A percentile compares a stretch with the other conserved stretches of the same genome.
Conservation (phyloP, 1,139 yeast genomes). For the Scheffersomyces segobiensis region DNA sequence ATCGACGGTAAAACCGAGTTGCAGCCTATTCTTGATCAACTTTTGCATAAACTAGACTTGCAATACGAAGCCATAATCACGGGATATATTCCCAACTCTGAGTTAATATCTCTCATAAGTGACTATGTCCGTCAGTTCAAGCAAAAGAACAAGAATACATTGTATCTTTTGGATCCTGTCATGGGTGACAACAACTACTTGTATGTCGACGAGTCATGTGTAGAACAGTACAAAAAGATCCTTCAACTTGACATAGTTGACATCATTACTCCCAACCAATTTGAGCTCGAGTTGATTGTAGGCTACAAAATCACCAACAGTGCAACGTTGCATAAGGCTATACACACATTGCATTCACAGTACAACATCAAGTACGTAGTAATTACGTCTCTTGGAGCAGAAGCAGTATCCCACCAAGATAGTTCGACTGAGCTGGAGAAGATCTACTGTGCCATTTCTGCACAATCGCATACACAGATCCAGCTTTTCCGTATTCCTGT, state of each 20-base stretch:
- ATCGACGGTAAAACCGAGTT: constrained; percentile 9
- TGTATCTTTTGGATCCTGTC: constrained; percentile 86
- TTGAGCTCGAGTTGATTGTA: constrained; percentile 76
- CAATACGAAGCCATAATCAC: constrained; percentile 18
- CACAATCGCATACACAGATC: constrained; percentile 12
- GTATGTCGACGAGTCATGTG: constrained; percentile 72
- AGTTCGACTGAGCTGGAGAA: constrained; percentile 8
- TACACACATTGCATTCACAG: constrained; percentile 47
- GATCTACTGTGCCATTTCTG: constrained; percentile 57
- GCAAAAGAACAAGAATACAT: constrained; percentile 14
- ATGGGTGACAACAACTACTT: constrained; percentile 88
- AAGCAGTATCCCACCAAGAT: constrained; percentile 1
- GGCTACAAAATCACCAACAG: constrained; percentile 49
- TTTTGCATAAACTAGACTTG: background rate
- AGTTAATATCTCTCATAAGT: constrained; percentile 23
- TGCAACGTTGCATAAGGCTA: constrained; percentile 44
- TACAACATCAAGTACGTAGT: constrained; percentile 64
- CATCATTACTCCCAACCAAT: constrained; percentile 86
- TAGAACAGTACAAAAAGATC: constrained; percentile 63
- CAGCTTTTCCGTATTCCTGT: constrained; percentile 36
- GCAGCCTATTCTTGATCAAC: constrained; percentile 5
- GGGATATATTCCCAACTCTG: constrained; percentile 39
- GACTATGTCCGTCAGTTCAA: constrained; percentile 11
- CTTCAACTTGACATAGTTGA: constrained; percentile 55
- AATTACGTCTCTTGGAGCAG: constrained; percentile 53